Base-by-base conservation (phyloP, 371 early-diverging fungal genomes). In the Vittaforma corneae region DNA sequence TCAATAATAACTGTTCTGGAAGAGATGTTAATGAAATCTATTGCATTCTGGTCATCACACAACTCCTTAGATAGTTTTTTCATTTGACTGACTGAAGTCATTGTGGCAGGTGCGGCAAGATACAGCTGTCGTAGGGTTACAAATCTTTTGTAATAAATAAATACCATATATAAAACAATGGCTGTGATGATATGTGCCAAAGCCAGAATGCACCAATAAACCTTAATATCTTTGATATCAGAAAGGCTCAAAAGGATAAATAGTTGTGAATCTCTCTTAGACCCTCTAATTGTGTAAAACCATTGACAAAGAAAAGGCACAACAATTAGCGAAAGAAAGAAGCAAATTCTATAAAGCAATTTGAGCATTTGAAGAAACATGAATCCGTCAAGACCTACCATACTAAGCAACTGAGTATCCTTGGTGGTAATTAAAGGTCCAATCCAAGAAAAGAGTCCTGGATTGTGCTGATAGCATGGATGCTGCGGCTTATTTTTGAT, bases 301-400 rank as follows among this genome's bases (percentile, higher is more conserved):
- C 11, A 69, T 45, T 42, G 68, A 24, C 74, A 67, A 30, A 78
- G 56, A 9, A 59, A n/a, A 0, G 76, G 77, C 14, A 70, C n/a
- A 2, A 71, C 38, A 11, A 56, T 33, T 28, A 78, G 22, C 14
- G 68, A 62, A 14, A 78, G 53, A 26, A 76, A 30, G 0, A 67
- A 40, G 51, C 72, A 71, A 33, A 77, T 75, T 44, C 71, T 72
- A 32, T 65, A 70, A 0, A 80, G 58, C 2, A 80, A 54, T 65
- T 77, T 80, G 9, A 78, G 30, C 1, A 76, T 75, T 47, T 78
- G 76, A n/a, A 77, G 55, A 44, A 80, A 71, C 75, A 80, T 73
- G 65, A 78, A 80, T 26, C 74, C 70, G 62, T 80, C 80, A 32
- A 80, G 62, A 0, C 80, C 80, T 40, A 77, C 58, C 14, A 80